Evolutionary conservation across 169 alveolate species (phyloP), one percentile per base, ranked within the genome.

Genomic region (Plasmodium coatneyi): DNA sequence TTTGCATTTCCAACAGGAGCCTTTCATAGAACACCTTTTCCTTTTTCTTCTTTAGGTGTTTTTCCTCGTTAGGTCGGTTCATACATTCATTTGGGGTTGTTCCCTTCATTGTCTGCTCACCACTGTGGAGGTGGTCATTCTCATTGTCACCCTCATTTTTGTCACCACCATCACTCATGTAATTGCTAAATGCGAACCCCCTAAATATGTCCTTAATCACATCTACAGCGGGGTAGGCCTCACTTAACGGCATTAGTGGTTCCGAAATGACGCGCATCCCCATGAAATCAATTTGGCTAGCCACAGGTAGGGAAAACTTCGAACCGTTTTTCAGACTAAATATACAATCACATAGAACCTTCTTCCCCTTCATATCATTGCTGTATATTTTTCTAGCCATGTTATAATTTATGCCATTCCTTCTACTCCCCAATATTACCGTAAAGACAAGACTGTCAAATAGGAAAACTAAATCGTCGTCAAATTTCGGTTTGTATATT

Each of bases 341-440:
- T 66, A 96, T 82, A 25, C 97, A 96, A 34, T 96, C 97, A 71
- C 96, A 96, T 49, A 96, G 66, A 14, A 94, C 97, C 34, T 93
- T 96, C 80, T 93, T 96, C 14, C 97, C 97, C 92, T 96, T 96
- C 7, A 90, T 80, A 91, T 96, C 97, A 82, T 96, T 96, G 28
- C 96, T 95, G 71, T 96, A 96, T 82, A 95, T 70, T 76, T 96
- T 96, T 80, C 96, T 93, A 60, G 96, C 96, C 54, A 81, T 81
- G 14, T 95, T 96, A 79, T 93, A 95, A 25, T 80, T 32, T 16
- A 95, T 54, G 71, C 71, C 82, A 60, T 87, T 43, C 22, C n/a
- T 76, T 89, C 34, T 79, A 66, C 96, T 92, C 28, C 96, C 96
- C 34, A 95, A 79, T 22, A 95, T 70, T 0, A 95, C 93, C 1